phyloP scores from a whole-genome alignment of 2,329 filamentous ascomycete genomes.

The Sclerotinia spermophila region DNA sequence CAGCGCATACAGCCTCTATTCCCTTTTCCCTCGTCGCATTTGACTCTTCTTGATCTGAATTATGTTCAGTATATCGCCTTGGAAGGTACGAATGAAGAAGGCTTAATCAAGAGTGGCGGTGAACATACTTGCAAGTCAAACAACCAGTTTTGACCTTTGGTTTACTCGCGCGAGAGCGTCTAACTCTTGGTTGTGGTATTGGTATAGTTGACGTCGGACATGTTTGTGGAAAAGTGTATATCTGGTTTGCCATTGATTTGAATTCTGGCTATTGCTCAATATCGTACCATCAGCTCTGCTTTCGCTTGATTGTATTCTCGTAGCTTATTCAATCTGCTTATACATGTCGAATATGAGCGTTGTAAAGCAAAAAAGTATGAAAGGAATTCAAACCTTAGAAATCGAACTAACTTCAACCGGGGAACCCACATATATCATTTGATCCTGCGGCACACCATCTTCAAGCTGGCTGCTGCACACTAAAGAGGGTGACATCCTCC shows the following conservation, averaged over 20 bases:
- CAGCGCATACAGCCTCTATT: constrained; percentile 34
- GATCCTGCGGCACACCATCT: constrained; percentile 1
- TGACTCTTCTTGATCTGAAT: constrained; percentile 34
- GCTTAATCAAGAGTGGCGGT: neutral
- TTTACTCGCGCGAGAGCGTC: constrained; percentile 31
- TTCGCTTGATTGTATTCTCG: neutral
- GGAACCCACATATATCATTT: constrained; percentile 3
- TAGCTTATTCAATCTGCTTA: neutral
- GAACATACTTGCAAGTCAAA: constrained; percentile 36
- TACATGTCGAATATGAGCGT: neutral
- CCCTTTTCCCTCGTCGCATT: constrained; percentile 38
- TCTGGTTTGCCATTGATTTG: constrained; percentile 4
- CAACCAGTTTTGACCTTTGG: constrained; percentile 37
- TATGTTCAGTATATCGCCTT: neutral
- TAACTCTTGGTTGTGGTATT: constrained; percentile 4
- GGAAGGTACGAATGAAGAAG: neutral
- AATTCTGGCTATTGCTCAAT: neutral
- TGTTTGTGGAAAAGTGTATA: neutral
- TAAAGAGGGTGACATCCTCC: neutral
- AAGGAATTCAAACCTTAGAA: neutral
- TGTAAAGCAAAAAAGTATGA: neutral
- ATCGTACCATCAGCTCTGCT: neutral
- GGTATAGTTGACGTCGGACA: neutral
- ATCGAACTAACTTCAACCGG: constrained; percentile 1
- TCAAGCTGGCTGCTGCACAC: constrained; percentile 2